Evolutionary conservation across 2,329 filamentous ascomycete species (phyloP), one percentile per base, ranked within the genome.

Genomic region (Pseudomassariella vexata): DNA sequence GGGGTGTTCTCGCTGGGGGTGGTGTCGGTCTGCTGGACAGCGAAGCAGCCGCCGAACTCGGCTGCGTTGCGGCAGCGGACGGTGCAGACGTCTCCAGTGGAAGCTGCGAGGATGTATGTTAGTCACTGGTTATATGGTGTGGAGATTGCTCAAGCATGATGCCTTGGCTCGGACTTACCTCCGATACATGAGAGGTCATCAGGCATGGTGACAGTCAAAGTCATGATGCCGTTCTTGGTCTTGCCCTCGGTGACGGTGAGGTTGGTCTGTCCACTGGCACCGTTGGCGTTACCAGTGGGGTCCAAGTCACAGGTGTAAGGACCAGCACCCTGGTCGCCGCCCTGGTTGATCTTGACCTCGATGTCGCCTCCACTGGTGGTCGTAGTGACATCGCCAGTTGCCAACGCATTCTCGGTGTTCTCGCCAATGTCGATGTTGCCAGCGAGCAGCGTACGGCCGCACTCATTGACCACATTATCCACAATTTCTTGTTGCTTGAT

Each of bases 351-450:
- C 11, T 62, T 69, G 22, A 72, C 60, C 5, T 50, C 58, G 18
- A 76, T 24, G 20, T 57, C 40, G 24, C 55, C 57, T 18, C 72
- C 71, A 1, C 57, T 42, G 39, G 61, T 49, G 30, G 76, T 72
- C 36, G 66, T 55, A 2, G 73, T 76, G 5, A 77, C 66, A 3
- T 55, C 46, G 1, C 46, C 42, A 5, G 60, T 62, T 5, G 61
- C 51, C 3, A 76, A 40, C 4, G 65, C 65, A 34, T 66, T 65
- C 51, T 76, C 68, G 1, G 68, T 74, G 41, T 67, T 66, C 50
- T 71, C 66, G 19, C 66, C 67, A 29, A 81, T 62, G 40, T 81
- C 73, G 47, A 82, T 82, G 59, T 70, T 74, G 27, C 79, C 79
- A 35, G 60, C 48, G 28, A 73, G 50, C 49, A 79, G 63, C 7